Base-by-base conservation (phyloP, 805 yeast genomes). In the Kazachstania martiniae region DNA sequence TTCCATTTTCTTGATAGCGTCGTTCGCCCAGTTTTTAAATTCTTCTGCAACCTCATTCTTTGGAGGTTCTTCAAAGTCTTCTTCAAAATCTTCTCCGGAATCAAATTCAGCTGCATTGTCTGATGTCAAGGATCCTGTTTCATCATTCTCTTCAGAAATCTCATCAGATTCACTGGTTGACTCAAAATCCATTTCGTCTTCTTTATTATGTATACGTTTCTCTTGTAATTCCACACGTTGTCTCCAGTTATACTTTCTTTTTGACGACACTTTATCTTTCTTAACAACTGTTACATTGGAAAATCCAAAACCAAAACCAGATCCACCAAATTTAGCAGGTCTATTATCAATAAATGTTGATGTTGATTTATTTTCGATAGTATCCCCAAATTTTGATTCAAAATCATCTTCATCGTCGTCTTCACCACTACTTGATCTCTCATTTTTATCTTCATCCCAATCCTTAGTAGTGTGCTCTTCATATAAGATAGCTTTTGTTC, bases 11-110 rank as follows among this genome's bases (percentile, higher is more conserved):
- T 78, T 72, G 4, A 77, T 71, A 47, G 81, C 82, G 22, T 67
- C 58, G 42, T 77, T 82, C 0, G 95, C 95, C 97, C 98, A 91
- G 13, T 71, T 70, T 56, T 82, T 83, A 64, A 91, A 91, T 12
- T 74, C 70, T 23, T 66, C 63, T 1, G 84, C 89, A 51, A 47
- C 61, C 1, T 44, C 56, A 0, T 41, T 58, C 1, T 46, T 58
- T 10, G 46, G 58, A n/a, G 42, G 56, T 3, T 49, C 61, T 1
- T 48, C 59, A 3, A 47, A 62, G 3, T 50, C n/a, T 8, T 23
- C 12, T 31, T 32, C 23, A 30, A 26, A 45, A 1, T 40, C 36
- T 14, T 47, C 54, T 7, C 42, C 52, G 5, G 36, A 36, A 2
- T 28, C 41, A 10, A 35, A 44, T 8, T 42, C 42, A 8, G 43